These are phyloP conservation scores for Ascoidea asiatica DNA, from an alignment of 805 yeast genomes.

Conservation along the genomic window DNA sequence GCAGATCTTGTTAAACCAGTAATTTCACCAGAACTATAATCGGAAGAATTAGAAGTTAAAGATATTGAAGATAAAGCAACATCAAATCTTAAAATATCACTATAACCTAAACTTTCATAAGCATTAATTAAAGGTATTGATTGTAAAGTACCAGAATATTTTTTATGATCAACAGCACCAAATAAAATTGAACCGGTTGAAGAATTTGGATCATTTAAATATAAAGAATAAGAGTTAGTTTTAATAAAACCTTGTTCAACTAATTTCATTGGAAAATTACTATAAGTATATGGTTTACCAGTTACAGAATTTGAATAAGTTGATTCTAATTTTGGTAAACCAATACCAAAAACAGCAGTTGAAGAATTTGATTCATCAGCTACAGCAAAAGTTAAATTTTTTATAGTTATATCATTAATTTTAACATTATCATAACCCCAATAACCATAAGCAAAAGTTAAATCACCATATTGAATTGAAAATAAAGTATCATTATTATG, in stretches of 20 bases:
- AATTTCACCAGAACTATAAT: conserved; percentile 9
- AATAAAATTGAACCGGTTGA: conserved; percentile 44
- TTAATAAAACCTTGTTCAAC: conserved; percentile 42
- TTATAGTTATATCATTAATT: conserved; percentile 34
- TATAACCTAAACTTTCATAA: conserved; percentile 18
- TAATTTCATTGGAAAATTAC: conserved; percentile 54
- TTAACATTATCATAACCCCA: conserved; percentile 55
- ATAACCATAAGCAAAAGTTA: conserved; percentile 32
- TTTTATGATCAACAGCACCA: conserved; percentile 60
- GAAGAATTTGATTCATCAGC: conserved; percentile 52
- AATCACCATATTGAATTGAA: conserved; percentile 32
- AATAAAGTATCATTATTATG: conserved; percentile 20
- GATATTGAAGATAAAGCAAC: conserved; percentile 25
- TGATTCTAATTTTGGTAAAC: conserved; percentile 54
- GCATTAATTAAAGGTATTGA: conserved; percentile 40
- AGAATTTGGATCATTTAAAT: conserved; percentile 30
- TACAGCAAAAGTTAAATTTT: conserved; percentile 55
- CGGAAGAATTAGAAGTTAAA: conserved; percentile 11
- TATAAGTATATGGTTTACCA: conserved; percentile 28
- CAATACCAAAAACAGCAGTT: conserved; percentile 65
- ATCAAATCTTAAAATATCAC: conserved; percentile 30
- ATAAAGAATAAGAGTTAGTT: conserved; percentile 48
- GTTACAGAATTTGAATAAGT: conserved; percentile 26
- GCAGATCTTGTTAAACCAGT: conserved; percentile 20
- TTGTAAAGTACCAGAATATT: conserved; percentile 38